Conservation (phyloP, 2,329 filamentous ascomycete genomes). For the Fusarium sp. region DNA sequence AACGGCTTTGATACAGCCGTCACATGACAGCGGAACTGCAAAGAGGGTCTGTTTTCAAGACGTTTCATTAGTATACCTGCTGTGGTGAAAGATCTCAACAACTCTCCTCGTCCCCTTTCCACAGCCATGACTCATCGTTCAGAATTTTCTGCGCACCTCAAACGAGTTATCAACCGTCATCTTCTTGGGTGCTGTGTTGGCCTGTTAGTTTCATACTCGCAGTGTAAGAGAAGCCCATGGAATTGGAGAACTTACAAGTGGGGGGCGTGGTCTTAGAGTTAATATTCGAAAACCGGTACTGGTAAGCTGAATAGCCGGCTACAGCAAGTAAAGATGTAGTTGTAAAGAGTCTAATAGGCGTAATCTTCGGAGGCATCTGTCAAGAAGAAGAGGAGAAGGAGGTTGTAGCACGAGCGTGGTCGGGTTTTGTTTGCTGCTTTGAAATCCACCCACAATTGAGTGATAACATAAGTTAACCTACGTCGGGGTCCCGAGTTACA, state of each 20-base stretch:
- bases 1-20: constrained; percentile 88
- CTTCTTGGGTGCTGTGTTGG: constrained; percentile 43
- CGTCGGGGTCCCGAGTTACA: constrained; percentile 36
- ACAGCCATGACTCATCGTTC: constrained; percentile 38
- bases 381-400: constrained; percentile 19
- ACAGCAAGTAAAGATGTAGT: constrained; percentile 47
- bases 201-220: constrained; percentile 37
- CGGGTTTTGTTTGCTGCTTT: constrained; percentile 47
- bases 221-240: constrained; percentile 44
- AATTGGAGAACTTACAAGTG: constrained; percentile 39
- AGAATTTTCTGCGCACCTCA: constrained; percentile 54
- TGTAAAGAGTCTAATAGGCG: constrained; percentile 45
- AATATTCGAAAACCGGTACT: constrained; percentile 41
- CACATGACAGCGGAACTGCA: constrained; percentile 92
- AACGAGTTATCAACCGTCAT: constrained; percentile 61
- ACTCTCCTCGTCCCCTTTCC: constrained; percentile 43
- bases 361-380: constrained; percentile 47
- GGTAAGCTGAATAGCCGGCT: constrained; percentile 48
- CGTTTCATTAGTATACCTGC: constrained; percentile 52
- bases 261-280: constrained; percentile 38
- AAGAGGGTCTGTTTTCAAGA: constrained; percentile 79
- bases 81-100: constrained; percentile 23
- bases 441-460: constrained; percentile 48
- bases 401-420: constrained; percentile 29
- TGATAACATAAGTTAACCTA: constrained; percentile 30